Evolutionary conservation across 345 rosid species (phyloP), one percentile per base, ranked within the genome.

Genomic region (Hirschfeldia incana): DNA sequence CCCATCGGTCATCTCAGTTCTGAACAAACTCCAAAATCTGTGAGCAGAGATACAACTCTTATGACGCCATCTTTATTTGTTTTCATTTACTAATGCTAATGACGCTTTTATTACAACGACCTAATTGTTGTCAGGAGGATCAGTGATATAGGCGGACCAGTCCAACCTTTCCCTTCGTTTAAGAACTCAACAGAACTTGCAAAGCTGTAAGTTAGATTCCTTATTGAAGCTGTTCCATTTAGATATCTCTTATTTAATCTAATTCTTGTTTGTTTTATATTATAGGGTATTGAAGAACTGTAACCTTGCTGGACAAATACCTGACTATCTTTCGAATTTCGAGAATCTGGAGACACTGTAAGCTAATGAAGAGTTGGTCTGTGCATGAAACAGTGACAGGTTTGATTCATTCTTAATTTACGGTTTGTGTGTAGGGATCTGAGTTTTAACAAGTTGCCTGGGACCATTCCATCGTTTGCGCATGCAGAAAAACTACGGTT

Each of bases 361-460:
- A 87, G 88, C 74, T 70, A 36, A 53, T 27, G 33, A 76, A 46
- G 69, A 61, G 16, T 46, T 33, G 57, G 42, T 15, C 29, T 71
- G 15, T 67, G 10, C 44, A 67, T 44, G 64, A 33, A 73, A 59
- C 44, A 78, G 4, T 46, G 74, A n/a, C 63, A 11, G 3, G 44
- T 60, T 28, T 70, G 79, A 64, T 75, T 59, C 11, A 44, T 65
- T 76, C 29, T 15, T 58, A 5, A 5, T 65, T 26, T 7, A 33
- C 17, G 63, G 59, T 57, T 58, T 63, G 69, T 80, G 57, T 16
- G 44, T 72, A 90, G 94, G 84, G 92, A 90, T 84, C 71, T 88
- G 84, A 90, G 90, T 83, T 90, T 88, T 64, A 88, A 90, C 83
- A 87, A 74, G 63, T 78, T 90, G 70, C 64, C 66, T 34, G 94